These are phyloP conservation scores for Hemileia vastatrix DNA, from an alignment of 1,284 basidiomycete genomes.

Conservation along the genomic window DNA sequence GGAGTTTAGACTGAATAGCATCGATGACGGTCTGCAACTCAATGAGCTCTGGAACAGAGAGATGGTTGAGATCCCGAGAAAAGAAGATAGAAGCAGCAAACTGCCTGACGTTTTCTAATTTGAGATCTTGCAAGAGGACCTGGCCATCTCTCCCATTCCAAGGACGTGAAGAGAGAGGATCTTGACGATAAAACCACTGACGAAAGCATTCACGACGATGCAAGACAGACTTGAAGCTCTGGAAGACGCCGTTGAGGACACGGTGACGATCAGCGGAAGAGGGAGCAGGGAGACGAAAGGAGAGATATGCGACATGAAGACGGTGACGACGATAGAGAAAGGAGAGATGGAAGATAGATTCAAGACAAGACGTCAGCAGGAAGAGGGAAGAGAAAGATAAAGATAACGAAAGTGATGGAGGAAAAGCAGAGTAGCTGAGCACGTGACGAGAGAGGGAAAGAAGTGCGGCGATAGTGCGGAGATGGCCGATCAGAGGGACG, in stretches of 20 bases:
- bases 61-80: too few relatives aligned
- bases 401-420: too few relatives aligned
- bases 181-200: not conserved
- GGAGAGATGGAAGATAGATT: too few relatives aligned
- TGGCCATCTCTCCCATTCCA: not conserved
- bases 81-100: not conserved
- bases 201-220: not conserved
- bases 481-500: too few relatives aligned
- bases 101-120: not conserved
- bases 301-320: too few relatives aligned
- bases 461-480: too few relatives aligned
- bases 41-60: not conserved
- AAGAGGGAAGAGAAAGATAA: too few relatives aligned
- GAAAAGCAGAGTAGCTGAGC: too few relatives aligned
- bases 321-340: too few relatives aligned
- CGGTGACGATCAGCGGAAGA: not conserved
- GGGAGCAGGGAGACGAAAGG: too few relatives aligned
- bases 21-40: not conserved
- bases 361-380: too few relatives aligned
- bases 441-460: too few relatives aligned
- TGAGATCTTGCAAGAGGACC: not conserved
- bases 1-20: not conserved
- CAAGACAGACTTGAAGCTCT: not conserved
- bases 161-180: not conserved
- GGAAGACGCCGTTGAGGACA: not conserved